Evolutionary conservation across 768 basidiomycete genomes (phyloP).

Genomic region (Terana coerulea): DNA sequence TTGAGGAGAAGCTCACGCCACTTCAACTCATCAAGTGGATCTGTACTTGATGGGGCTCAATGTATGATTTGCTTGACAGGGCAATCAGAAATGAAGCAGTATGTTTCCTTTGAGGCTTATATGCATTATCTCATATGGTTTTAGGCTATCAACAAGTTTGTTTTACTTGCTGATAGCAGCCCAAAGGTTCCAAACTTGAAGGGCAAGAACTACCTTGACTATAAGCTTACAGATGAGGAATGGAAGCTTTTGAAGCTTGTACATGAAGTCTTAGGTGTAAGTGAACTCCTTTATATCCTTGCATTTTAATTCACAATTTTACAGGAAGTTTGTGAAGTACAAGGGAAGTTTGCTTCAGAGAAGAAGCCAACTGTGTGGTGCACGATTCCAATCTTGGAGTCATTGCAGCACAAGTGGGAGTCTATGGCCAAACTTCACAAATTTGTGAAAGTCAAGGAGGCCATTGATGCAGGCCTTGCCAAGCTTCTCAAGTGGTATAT

Average conservation of each 20-base stretch:
- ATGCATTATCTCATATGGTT: no score
- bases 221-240: not conserved
- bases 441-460: not conserved
- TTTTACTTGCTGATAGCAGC: not conserved
- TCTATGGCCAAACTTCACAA: not conserved
- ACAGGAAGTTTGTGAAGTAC: not conserved
- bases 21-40: conserved; percentile 4
- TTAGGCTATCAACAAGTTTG: not conserved
- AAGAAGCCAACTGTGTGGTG: not conserved
- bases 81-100: no score
- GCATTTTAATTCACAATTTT: not conserved
- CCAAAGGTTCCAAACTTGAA: not conserved
- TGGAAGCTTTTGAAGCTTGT: not conserved
- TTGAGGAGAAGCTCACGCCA: not conserved
- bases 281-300: no score
- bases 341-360: not conserved
- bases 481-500: conserved; percentile 1
- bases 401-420: not conserved
- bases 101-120: no score
- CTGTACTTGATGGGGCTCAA: conserved; percentile 6
- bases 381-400: not conserved
- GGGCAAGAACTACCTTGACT: not conserved
- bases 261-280: not conserved
- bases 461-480: not conserved
- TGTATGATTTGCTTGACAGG: conserved; percentile 2